Percentiles rank a stretch among this genome's conserved stretches.
phyloP scores from a whole-genome alignment of 2,329 filamentous ascomycete genomes.

The Exophiala viscosa region DNA sequence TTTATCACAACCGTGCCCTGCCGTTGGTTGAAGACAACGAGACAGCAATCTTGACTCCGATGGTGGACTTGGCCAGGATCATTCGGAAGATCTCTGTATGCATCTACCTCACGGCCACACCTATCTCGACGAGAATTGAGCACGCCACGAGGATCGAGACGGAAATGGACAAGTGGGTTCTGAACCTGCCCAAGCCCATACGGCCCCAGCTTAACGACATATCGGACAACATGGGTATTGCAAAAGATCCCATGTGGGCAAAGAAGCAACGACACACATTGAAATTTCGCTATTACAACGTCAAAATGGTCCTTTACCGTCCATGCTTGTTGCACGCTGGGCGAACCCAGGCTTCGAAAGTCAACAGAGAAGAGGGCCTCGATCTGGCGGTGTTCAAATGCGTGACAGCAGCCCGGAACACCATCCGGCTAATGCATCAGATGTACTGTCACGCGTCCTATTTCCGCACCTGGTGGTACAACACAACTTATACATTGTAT shows the following conservation, averaged over 20 bases:
- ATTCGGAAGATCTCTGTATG: slow-evolving; percentile 38
- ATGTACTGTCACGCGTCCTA: slow-evolving; percentile 39
- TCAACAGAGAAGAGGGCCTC: slow-evolving; percentile 29
- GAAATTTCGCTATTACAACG: slow-evolving; percentile 40
- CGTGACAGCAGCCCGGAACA: slow-evolving; percentile 38
- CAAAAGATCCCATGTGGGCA: slow-evolving; percentile 39
- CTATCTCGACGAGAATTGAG: slow-evolving; percentile 35
- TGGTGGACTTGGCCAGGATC: slow-evolving; percentile 40
- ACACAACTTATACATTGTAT: slow-evolving; percentile 42
- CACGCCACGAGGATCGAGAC: slow-evolving; percentile 36
- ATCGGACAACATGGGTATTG: slow-evolving; percentile 19
- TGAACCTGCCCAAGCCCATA: slow-evolving; percentile 34
- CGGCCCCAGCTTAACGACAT: slow-evolving; percentile 32
- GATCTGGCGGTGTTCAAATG: slow-evolving; percentile 37
- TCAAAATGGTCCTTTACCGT: slow-evolving; percentile 41
- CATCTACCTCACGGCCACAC: slow-evolving; percentile 36
- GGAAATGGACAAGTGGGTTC: slow-evolving; percentile 38
- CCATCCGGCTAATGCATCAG: slow-evolving; percentile 41
- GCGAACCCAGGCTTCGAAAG: slow-evolving; percentile 25
- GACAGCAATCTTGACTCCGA: slow-evolving; percentile 38
- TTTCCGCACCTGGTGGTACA: slow-evolving; percentile 45
- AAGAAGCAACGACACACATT: slow-evolving; percentile 38
- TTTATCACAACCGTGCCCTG: slow-evolving; percentile 46
- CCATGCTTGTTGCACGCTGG: slow-evolving; percentile 37
- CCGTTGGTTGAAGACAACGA: slow-evolving; percentile 36